A percentile compares a stretch with the other conserved stretches of the same genome.
Evolutionary conservation across 2,329 filamentous ascomycete genomes (phyloP).

Genomic region (Periconia digitata): DNA sequence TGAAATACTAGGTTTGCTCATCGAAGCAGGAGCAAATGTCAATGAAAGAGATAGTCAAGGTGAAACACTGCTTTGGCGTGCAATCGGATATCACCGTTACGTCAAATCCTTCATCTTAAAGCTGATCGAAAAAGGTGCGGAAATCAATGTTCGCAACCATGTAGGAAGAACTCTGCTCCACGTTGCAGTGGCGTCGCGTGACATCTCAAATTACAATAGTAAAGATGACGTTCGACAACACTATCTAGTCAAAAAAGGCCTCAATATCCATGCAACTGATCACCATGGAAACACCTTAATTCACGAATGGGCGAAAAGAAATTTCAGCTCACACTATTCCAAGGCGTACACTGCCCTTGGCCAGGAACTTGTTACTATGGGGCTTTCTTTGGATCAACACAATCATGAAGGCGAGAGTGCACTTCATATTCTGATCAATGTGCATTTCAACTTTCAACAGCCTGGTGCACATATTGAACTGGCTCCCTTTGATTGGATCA

Average conservation of each 20-base stretch:
- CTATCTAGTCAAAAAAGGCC: constrained; percentile 18
- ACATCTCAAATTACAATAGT: too few species aligned
- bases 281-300: constrained; percentile 10
- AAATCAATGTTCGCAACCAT: constrained; percentile 4
- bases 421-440: constrained; percentile 15
- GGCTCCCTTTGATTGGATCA: constrained; percentile 8
- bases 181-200: neutral
- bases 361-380: constrained; percentile 4
- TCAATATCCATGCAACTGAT: constrained; percentile 11
- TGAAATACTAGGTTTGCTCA: constrained; percentile 16
- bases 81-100: too few species aligned
- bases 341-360: neutral
- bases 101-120: too few species aligned
- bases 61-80: constrained; percentile 3
- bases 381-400: constrained; percentile 1
- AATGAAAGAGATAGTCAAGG: constrained; percentile 15
- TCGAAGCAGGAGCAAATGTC: constrained; percentile 26
- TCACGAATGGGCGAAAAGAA: constrained; percentile 6
- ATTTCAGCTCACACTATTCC: neutral
- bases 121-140: constrained; percentile 6
- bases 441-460: neutral
- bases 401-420: constrained; percentile 24
- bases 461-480: too few species aligned
- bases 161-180: constrained; percentile 9
- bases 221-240: neutral